A percentile compares a stretch with the other conserved stretches of the same genome.
phyloP scores from a whole-genome alignment of 176 grass and related monocot genomes.

The Avena insularis region DNA sequence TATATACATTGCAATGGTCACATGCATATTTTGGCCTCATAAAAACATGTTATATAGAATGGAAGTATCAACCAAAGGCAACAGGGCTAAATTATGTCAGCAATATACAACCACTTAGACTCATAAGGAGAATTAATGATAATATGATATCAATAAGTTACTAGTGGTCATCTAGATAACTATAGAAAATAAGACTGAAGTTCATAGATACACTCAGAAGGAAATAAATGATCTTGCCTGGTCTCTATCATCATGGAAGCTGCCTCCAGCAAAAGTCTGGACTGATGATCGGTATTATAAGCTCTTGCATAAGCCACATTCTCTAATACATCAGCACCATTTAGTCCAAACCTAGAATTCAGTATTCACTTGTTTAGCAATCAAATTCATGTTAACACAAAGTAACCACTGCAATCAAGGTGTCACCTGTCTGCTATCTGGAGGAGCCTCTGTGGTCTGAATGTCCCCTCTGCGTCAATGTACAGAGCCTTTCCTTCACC shows the following conservation, averaged over 20 bases:
- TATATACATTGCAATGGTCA: background rate
- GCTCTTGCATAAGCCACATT: constrained; percentile 98
- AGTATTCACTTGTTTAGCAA: constrained; percentile 29
- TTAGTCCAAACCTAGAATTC: constrained; percentile 80
- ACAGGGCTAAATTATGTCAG: background rate
- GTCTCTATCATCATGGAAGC: constrained; percentile 99
- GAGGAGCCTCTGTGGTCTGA: constrained; percentile 89
- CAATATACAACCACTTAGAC: background rate
- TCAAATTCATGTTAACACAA: constrained; percentile 20
- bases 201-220: background rate
- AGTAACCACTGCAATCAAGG: constrained; percentile 16
- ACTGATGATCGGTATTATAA: constrained; percentile 96
- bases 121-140: background rate
- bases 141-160: background rate
- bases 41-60: background rate
- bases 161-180: background rate
- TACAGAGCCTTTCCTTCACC: constrained; percentile 97
- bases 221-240: constrained; percentile 59
- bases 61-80: background rate
- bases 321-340: constrained; percentile 91
- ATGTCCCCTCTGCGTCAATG: constrained; percentile 95
- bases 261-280: constrained; percentile 84
- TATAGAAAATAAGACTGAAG: background rate
- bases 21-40: background rate
- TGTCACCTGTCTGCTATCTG: constrained; percentile 94